Evolutionary conservation across 495 filamentous ascomycete species (phyloP).

Genomic region (Extremus antarcticus): DNA sequence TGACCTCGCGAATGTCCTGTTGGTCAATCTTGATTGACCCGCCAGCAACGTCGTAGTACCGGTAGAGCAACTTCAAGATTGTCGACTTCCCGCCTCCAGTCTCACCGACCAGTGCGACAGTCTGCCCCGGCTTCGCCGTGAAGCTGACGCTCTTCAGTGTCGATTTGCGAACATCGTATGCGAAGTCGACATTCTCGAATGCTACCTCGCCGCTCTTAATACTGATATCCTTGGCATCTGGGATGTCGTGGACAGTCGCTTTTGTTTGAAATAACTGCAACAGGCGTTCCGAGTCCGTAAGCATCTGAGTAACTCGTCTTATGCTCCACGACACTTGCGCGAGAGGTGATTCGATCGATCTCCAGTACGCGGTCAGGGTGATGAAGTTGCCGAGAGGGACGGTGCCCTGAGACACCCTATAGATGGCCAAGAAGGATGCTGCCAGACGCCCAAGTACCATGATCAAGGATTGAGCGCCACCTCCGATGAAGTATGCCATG

Average conservation of each 20-base stretch:
- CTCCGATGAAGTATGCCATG: slow-evolving; percentile 21
- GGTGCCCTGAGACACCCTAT: slow-evolving; percentile 46
- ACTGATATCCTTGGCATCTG: slow-evolving; percentile 43
- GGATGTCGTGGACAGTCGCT: slow-evolving; percentile 47
- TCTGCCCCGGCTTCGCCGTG: slow-evolving; percentile 42
- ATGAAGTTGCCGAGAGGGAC: slow-evolving; percentile 60
- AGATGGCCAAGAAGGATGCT: slow-evolving; percentile 56
- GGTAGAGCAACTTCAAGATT: slow-evolving; percentile 54
- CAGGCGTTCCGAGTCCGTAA: slow-evolving; percentile 63
- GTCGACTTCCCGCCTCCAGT: slow-evolving; percentile 71
- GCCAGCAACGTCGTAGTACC: slow-evolving; percentile 56
- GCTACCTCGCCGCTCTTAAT: slow-evolving; percentile 50
- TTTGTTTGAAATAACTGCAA: slow-evolving; percentile 60
- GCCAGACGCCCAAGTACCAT: slow-evolving; percentile 52
- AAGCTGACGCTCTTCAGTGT: slow-evolving; percentile 58
- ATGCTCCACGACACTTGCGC: slow-evolving; percentile 52
- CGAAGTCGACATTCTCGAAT: slow-evolving; percentile 56
- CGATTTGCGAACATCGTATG: slow-evolving; percentile 57
- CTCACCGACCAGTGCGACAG: slow-evolving; percentile 65
- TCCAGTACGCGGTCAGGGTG: slow-evolving; percentile 62
- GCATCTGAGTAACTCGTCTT: slow-evolving; percentile 41
- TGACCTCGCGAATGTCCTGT: slow-evolving; percentile 60
- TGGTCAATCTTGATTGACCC: slow-evolving; percentile 64
- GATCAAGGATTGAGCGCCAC: slow-evolving; percentile 47
- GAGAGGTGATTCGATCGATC: slow-evolving; percentile 41